A percentile compares a stretch with the other conserved stretches of the same genome.
Conservation (phyloP, 805 yeast species). For the Pichia gijzeniarum region DNA sequence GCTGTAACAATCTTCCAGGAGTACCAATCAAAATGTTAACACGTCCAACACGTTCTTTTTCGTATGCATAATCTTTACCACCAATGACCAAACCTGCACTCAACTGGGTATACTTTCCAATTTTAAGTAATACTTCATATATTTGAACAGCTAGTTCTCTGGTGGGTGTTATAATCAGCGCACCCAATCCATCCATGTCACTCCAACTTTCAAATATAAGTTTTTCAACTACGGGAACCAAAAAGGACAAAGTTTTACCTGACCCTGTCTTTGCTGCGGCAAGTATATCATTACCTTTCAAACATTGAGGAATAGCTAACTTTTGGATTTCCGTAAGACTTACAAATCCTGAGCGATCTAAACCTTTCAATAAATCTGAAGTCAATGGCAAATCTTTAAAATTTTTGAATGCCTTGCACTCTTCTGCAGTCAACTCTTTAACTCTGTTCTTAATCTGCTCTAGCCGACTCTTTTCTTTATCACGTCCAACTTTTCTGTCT, state of each 20-base stretch:
- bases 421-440: constrained; percentile 45
- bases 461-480: constrained; percentile 31
- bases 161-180: constrained; percentile 84
- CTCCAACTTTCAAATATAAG: constrained; percentile 68
- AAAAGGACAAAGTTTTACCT: constrained; percentile 84
- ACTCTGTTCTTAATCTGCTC: constrained; percentile 44
- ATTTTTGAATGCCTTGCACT: constrained; percentile 34
- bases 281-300: constrained; percentile 72
- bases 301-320: constrained; percentile 65
- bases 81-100: constrained; percentile 93
- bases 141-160: constrained; percentile 89
- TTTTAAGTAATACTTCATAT: constrained; percentile 76
- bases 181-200: constrained; percentile 83
- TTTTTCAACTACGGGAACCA: constrained; percentile 72
- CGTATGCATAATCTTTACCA: constrained; percentile 81
- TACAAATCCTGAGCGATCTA: constrained; percentile 71
- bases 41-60: constrained; percentile 68
- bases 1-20: constrained; percentile 87
- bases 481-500: constrained; percentile 25
- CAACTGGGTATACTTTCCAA: constrained; percentile 67
- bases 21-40: constrained; percentile 85
- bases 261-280: constrained; percentile 91
- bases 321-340: constrained; percentile 82
- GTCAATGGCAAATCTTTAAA: constrained; percentile 80
- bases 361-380: constrained; percentile 56